A percentile compares a stretch with the other conserved stretches of the same genome.
Evolutionary conservation across 2,329 filamentous ascomycete species (phyloP).

Genomic region (Pyrenophora seminiperda): DNA sequence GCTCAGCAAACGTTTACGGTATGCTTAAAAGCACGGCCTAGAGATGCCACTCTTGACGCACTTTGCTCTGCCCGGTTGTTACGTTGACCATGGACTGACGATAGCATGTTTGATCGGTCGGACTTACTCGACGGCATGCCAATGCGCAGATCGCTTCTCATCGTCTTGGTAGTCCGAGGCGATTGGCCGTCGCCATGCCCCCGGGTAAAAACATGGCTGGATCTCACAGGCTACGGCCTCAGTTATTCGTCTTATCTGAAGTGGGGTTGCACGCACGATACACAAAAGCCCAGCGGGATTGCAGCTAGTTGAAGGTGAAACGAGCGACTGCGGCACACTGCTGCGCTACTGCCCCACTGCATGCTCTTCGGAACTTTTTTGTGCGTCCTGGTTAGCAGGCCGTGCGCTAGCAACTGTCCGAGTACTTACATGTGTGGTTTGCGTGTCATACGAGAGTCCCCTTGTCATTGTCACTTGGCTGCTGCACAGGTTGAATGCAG

Average conservation of each 20-base stretch:
- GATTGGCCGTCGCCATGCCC: conserved; percentile 2
- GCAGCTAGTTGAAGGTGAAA: conserved; percentile 4
- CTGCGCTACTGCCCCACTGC: not conserved
- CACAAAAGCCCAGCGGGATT: not conserved
- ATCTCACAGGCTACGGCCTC: conserved; percentile 5
- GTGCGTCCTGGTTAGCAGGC: no score
- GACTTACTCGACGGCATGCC: not conserved
- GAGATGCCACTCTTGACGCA: not conserved
- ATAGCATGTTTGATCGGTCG: not conserved
- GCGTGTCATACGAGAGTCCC: no score
- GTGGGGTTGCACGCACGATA: not conserved
- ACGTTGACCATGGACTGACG: no score
- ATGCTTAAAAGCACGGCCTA: not conserved
- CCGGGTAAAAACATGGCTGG: not conserved
- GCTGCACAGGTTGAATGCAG: no score
- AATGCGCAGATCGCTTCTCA: conserved; percentile 3
- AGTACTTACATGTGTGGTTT: not conserved
- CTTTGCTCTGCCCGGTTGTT: no score
- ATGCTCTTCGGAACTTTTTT: no score
- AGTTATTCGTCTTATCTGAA: conserved; percentile 6
- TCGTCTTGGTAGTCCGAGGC: not conserved
- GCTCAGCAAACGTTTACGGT: not conserved
- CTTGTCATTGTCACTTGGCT: no score
- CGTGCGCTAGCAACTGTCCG: no score
- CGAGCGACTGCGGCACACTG: conserved; percentile 2